These are phyloP conservation scores for Gymnopilus dilepis DNA, from an alignment of 768 basidiomycete species.

Conservation along the genomic window DNA sequence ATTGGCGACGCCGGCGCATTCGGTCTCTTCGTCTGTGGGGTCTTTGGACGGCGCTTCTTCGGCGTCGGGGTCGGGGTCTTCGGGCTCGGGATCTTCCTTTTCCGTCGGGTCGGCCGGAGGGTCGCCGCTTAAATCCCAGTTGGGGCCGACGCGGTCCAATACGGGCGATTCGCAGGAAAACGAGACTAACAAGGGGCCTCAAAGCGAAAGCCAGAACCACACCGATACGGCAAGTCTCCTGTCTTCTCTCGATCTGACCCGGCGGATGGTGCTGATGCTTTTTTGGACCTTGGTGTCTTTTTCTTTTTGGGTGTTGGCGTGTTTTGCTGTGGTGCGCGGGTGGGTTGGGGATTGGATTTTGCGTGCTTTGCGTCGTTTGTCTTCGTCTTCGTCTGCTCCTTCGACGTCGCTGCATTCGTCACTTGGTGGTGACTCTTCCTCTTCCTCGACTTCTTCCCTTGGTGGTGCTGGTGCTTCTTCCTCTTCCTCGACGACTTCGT, in stretches of 20 bases:
- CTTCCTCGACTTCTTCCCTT: too few relatives aligned
- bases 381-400: not conserved
- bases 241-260: conserved; percentile 17
- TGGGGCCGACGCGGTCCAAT: not conserved
- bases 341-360: not conserved
- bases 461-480: too few relatives aligned
- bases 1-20: conserved; percentile 33
- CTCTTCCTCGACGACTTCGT: not conserved
- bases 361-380: not conserved
- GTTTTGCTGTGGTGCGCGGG: not conserved
- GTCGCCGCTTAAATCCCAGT: conserved; percentile 7
- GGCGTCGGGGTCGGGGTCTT: not conserved
- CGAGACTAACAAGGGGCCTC: not conserved
- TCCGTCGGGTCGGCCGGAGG: not conserved
- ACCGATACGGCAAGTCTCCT: conserved; percentile 25
- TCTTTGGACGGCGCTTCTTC: conserved; percentile 18
- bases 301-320: not conserved
- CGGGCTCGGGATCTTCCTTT: not conserved
- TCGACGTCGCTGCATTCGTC: not conserved
- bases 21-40: conserved; percentile 17
- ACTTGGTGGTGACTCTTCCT: too few relatives aligned
- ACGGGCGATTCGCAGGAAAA: not conserved
- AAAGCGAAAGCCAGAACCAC: not conserved
- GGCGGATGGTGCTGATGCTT: conserved; percentile 24
- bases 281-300: conserved; percentile 19